Evolutionary conservation across 768 basidiomycete species (phyloP).

Genomic region (Hygrophoropsis aurantiaca): DNA sequence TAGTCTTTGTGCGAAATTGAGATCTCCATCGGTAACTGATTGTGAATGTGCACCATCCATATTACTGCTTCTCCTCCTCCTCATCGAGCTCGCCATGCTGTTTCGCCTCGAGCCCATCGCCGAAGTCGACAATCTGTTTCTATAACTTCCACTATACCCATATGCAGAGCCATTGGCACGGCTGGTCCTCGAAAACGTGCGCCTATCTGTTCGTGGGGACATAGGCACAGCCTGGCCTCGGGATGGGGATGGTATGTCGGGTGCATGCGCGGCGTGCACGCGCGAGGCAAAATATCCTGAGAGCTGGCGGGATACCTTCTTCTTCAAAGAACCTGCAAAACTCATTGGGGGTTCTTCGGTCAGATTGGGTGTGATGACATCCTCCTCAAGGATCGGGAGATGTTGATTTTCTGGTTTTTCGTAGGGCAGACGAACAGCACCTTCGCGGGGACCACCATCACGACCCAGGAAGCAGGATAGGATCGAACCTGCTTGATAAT

Average conservation of each 20-base stretch:
- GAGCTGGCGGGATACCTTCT: slow-evolving; percentile 53
- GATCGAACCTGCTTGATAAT: slow-evolving; percentile 61
- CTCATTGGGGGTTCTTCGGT: slow-evolving; percentile 37
- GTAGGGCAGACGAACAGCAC: slow-evolving; percentile 75
- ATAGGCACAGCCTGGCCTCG: slow-evolving; percentile 44
- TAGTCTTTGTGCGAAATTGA: slow-evolving; percentile 86
- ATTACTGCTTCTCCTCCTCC: slow-evolving; percentile 52
- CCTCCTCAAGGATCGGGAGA: slow-evolving; percentile 69
- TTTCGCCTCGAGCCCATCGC: slow-evolving; percentile 45
- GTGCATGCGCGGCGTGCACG: slow-evolving; percentile 39
- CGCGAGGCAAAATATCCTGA: slow-evolving; percentile 60
- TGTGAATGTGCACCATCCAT: slow-evolving; percentile 38
- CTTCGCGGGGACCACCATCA: slow-evolving; percentile 88
- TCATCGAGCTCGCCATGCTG: slow-evolving; percentile 53
- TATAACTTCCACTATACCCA: slow-evolving; percentile 63
- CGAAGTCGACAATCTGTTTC: slow-evolving; percentile 54
- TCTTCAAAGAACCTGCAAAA: slow-evolving; percentile 42
- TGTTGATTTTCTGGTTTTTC: slow-evolving; percentile 62
- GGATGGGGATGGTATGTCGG: slow-evolving; percentile 35
- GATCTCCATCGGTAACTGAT: slow-evolving; percentile 48
- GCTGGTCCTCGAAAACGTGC: slow-evolving; percentile 54
- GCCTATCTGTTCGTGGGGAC: slow-evolving; percentile 40
- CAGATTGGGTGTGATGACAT: slow-evolving; percentile 42
- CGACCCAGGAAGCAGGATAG: slow-evolving; percentile 85
- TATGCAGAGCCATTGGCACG: slow-evolving; percentile 77